Base-by-base conservation (phyloP, 345 rosid species). In the Anacardium occidentale region DNA sequence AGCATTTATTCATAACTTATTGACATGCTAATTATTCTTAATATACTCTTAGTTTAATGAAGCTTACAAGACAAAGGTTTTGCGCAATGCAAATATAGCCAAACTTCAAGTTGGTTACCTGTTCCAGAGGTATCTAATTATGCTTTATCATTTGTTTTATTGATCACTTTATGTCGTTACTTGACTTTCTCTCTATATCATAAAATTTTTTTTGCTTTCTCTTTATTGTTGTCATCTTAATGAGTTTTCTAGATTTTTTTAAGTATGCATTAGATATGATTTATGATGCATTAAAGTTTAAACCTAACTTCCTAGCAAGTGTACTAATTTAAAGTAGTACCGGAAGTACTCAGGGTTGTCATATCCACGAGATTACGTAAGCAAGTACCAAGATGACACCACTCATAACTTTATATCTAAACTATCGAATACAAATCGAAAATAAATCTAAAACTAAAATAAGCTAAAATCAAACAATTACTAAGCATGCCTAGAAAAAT, bases 21-120 rank as follows among this genome's bases (percentile, higher is more conserved):
- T 22, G 6, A n/a, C 22, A 0, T 26, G 26, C 68, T 66, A 0
- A 22, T 52, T 32, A 4, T 48, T 22, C 70, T 62, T 42, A 48
- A 72, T 37, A 32, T 79, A 62, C 50, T 74, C 62, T 20, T 34
- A 6, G 32, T 76, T 55, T 52, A 74, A 22, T 82, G 71, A 82
- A 95, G 99, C 82, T 57, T 92, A 85, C 89, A 89, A 76, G 85
- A 95, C 97, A 6, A 88, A 81, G 10, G 98, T 95, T 29, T 84
- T 89, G 60, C 82, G 99, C 25, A 95, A 95, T 79, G 84, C 80
- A 64, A 92, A 92, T 87, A 84, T 95, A 72, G 88, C 90, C 64
- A 95, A 95, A 77, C 98, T 95, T 82, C 98, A 95, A 80, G 99
- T 98, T 77, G 98, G 99, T 50, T 95, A 95, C 83, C 74, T 95